Base-by-base conservation (phyloP, 257 asterid genomes). In the Solanum okadae region DNA sequence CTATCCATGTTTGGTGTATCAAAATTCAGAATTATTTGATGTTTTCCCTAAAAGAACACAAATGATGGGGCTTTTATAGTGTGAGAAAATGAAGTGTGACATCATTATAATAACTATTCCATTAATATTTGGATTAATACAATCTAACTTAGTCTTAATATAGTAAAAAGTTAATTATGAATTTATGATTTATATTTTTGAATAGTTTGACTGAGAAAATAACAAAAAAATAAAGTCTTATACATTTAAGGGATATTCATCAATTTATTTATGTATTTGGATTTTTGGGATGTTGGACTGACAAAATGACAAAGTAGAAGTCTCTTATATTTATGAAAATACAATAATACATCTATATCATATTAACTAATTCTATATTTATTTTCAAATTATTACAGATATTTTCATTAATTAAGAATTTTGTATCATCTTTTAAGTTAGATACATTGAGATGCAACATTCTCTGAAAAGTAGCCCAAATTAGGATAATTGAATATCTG, bases 1-100 rank as follows among this genome's bases (percentile, higher is more conserved):
- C 49, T 86, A 31, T 49, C 88, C 88, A 86, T 86, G 37, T 86
- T 73, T 86, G 56, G 29, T 81, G 20, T 85, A 56, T 84, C 56
- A 59, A n/a, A 29, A 52, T 46, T 46, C 35, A 78, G 63, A 78
- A 81, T 52, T 81, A 15, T 46, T 81, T 46, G 40, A 81, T 46
- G 86, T 49, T 29, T 29, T 34, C 18, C 22, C 15, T 11, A 46
- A 29, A 81, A 16, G 5, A 46, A 18, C 42, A 81, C 42, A 81
- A 81, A 81, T 46, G 42, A 81, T 46, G 29, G 12, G 42, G 23
- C 65, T 81, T 63, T 46, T 81, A 81, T 81, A 29, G 27, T 12
- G 12, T 29, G 42, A 81, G 22, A 81, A 46, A 46, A 81, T 25
- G 25, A 1, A 25, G 31, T 63, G 15, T 63, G 56, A 4, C 22